Evolutionary conservation across 164 flowering plant species (phyloP).

Genomic region (Kalanchoe fedtschenkoi): DNA sequence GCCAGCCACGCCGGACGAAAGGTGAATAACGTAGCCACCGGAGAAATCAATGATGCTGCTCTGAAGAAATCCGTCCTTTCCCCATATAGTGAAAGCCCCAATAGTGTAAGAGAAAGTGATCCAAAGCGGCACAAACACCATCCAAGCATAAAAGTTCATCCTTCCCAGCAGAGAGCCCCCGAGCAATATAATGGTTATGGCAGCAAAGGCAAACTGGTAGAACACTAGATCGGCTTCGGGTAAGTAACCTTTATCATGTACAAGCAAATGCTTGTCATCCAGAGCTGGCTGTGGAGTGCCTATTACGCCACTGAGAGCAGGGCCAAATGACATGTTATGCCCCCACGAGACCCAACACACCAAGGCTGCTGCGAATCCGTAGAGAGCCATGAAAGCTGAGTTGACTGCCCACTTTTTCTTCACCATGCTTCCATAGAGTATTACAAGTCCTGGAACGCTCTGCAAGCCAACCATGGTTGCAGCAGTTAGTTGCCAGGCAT

Average conservation of each 20-base stretch:
- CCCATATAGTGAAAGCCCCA: constrained; percentile 6
- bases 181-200: constrained; percentile 5
- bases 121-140: constrained; percentile 4
- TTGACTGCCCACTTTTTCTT: no score
- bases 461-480: constrained; percentile 20
- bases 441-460: constrained; percentile 20
- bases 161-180: constrained; percentile 4
- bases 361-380: constrained; percentile 17
- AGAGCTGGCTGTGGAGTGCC: constrained; percentile 16
- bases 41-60: constrained; percentile 2
- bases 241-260: constrained; percentile 14
- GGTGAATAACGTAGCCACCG: background rate
- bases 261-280: constrained; percentile 12
- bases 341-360: constrained; percentile 19
- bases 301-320: constrained; percentile 6
- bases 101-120: constrained; percentile 3
- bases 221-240: constrained; percentile 22
- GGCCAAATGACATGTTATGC: constrained; percentile 19
- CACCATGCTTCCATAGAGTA: constrained; percentile 20
- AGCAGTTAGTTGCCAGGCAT: constrained; percentile 22
- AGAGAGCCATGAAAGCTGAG: constrained; percentile 22
- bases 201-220: constrained; percentile 17
- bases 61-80: background rate
- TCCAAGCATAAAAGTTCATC: constrained; percentile 5
- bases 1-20: constrained; percentile 4